Conservation (phyloP, 768 basidiomycete species). For the Leccinum uliginosum region DNA sequence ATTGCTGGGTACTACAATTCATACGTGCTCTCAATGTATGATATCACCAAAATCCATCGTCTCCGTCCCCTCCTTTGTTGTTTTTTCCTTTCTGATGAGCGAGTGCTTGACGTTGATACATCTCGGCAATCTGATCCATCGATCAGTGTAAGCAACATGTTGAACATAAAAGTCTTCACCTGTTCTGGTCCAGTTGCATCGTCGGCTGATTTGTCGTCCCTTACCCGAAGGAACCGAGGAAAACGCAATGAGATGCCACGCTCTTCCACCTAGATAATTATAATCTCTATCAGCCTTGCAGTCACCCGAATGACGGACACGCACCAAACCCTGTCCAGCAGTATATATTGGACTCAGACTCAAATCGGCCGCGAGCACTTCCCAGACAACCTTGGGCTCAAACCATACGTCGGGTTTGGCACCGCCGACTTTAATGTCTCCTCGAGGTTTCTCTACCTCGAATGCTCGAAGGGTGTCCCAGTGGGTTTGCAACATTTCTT, state of each 20-base stretch:
- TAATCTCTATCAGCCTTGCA: conserved; percentile 1
- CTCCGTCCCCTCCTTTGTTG: conserved; percentile 54
- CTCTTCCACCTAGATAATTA: conserved; percentile 59
- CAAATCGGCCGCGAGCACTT: conserved; percentile 94
- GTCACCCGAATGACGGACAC: conserved; percentile 22
- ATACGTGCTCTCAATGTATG: conserved; percentile 8
- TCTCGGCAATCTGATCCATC: conserved; percentile 72
- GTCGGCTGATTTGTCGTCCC: conserved; percentile 91
- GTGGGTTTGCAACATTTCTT: conserved; percentile 79
- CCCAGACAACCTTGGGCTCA: conserved; percentile 97
- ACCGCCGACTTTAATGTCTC: conserved; percentile 84
- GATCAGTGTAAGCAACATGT: conserved; percentile 1
- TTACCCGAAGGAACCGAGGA: conserved; percentile 86
- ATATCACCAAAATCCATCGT: conserved; percentile 76
- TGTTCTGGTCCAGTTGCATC: conserved; percentile 93
- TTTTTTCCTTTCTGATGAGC: conserved; percentile 73
- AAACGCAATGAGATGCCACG: conserved; percentile 95
- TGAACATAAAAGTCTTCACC: conserved; percentile 39
- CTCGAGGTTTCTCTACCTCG: conserved; percentile 62
- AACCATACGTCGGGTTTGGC: conserved; percentile 99
- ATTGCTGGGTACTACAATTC: conserved; percentile 14
- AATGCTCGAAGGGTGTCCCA: conserved; percentile 79
- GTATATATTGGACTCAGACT: conserved; percentile 95
- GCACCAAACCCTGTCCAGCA: conserved; percentile 86
- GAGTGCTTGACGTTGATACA: conserved; percentile 86